Evolutionary conservation across 306 rosid genomes (phyloP).

Genomic region (Rosa chinensis): DNA sequence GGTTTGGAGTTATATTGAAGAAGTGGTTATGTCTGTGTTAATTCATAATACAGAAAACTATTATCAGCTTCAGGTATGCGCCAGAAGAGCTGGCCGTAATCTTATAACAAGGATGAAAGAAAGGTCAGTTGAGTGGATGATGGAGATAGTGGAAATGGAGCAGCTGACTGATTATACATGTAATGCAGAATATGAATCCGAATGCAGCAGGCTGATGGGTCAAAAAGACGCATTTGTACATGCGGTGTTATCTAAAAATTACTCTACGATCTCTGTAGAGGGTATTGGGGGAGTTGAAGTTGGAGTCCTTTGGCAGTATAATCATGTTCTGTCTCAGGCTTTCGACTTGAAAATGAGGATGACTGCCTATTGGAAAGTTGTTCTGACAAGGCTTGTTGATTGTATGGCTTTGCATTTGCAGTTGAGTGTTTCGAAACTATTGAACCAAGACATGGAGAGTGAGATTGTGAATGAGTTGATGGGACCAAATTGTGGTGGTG

Average conservation of each 20-base stretch:
- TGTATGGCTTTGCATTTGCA: no score
- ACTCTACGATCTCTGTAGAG: background rate
- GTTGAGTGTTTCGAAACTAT: no score
- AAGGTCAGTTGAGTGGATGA: background rate
- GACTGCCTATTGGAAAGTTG: no score
- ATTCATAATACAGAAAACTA: background rate
- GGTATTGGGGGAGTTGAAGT: background rate
- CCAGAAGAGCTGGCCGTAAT: background rate
- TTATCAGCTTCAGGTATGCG: background rate
- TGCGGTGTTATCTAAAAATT: background rate
- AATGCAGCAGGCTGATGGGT: background rate
- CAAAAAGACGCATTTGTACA: background rate
- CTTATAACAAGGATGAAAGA: background rate
- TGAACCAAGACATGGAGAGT: no score
- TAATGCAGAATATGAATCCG: background rate
- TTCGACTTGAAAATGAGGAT: no score
- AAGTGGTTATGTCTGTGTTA: background rate
- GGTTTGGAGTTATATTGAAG: background rate
- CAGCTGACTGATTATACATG: background rate
- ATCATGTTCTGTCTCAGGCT: no score
- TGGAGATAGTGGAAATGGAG: background rate
- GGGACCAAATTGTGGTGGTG: no score
- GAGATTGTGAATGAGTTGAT: no score
- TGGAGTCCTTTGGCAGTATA: background rate
- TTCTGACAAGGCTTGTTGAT: no score